Evolutionary conservation across 139 green algal species (phyloP).

Genomic region (Chlamydomonas sphaeroides): DNA sequence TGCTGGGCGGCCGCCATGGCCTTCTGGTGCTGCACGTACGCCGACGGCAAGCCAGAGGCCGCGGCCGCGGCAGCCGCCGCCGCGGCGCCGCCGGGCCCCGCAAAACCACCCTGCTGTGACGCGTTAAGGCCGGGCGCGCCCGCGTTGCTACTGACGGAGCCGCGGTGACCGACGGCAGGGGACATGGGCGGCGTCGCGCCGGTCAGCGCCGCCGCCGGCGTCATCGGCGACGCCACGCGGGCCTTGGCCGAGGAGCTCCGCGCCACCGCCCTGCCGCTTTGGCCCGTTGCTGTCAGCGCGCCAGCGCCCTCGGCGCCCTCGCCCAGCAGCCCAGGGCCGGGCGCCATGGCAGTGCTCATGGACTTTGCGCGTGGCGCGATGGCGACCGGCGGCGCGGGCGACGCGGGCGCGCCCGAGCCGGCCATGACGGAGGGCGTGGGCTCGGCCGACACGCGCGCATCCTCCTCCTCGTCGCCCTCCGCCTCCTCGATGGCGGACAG

Average conservation of each 20-base stretch:
- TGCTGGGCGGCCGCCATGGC: neutral
- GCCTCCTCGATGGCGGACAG: slow-evolving; percentile 34
- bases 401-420: neutral
- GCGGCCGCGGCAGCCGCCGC: neutral
- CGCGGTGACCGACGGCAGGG: neutral
- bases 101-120: too few species aligned
- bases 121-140: too few species aligned
- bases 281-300: too few species aligned
- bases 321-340: too few species aligned
- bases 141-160: too few species aligned
- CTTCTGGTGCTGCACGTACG: slow-evolving; percentile 22
- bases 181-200: slow-evolving; percentile 15
- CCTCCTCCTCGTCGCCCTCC: neutral
- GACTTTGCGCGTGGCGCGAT: slow-evolving; percentile 15
- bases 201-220: neutral
- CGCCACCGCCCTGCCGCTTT: too few species aligned
- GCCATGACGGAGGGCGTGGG: too few species aligned
- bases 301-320: too few species aligned
- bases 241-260: neutral
- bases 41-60: neutral
- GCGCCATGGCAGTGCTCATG: neutral
- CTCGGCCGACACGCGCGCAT: too few species aligned
- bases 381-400: neutral
- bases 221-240: neutral
- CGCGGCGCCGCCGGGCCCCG: neutral